Evolutionary conservation across 192 early-diverging fungal genomes (phyloP), one percentile per base, ranked within the genome.

Genomic region (Mortierella claussenii): DNA sequence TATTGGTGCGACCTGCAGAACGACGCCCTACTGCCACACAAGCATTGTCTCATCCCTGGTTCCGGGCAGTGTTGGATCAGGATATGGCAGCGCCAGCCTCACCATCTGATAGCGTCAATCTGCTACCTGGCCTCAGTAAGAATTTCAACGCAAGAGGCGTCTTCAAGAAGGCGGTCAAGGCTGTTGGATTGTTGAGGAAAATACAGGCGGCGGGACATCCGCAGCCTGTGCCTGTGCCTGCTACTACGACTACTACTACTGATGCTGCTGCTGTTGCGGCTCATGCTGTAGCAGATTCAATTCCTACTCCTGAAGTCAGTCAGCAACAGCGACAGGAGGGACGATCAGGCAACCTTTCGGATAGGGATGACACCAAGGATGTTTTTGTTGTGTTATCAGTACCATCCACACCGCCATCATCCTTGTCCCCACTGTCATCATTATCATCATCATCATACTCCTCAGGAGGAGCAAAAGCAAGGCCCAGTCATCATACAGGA

Each of bases 41-140:
- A 62, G 96, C 96, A 0, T 80, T 97, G 15, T 31, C 76, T 21
- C 96, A 98, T 80, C 93, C 90, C 2, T 98, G 95, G 95, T 85
- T 93, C 66, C 78, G 81, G 24, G 83, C 80, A 50, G 57, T 70
- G 64, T 36, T 76, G 5, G 73, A 76, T 32, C 73, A 76, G 7
- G 64, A 67, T 43, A 31, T 76, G 50, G 0, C 42, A 0, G 64
- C 65, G 1, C 73, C 73, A 12, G 54, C 62, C 0, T 79, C 76
- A 15, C 67, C 66, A 3, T 31, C 53, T 5, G 68, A 68, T 18
- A 65, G 61, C 44, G 61, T 79, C 43, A 69, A 79, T 42, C 51
- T 79, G 28, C 33, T 79, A 43, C 68, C 76, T 0, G 56, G 59
- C 0, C 46, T 69, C 7, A 58, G 67, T 4, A 63, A 60, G 61